These are phyloP conservation scores for Syzygium aromaticum DNA, from an alignment of 345 rosid genomes.

Conservation along the genomic window DNA sequence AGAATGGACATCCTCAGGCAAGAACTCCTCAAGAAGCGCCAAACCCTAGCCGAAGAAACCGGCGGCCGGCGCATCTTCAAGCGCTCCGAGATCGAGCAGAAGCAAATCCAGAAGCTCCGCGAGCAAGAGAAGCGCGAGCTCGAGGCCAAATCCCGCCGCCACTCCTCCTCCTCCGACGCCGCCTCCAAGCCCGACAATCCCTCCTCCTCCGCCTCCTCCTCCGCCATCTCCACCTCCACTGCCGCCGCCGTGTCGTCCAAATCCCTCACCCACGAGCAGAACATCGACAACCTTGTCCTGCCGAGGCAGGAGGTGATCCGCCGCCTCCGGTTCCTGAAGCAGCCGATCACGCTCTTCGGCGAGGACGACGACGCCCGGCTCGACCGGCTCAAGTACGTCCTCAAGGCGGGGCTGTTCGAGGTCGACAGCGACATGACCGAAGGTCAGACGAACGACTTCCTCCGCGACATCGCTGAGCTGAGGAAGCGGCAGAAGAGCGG, in stretches of 20 bases:
- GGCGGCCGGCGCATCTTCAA: slow-evolving; percentile 82
- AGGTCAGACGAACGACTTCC: slow-evolving; percentile 96
- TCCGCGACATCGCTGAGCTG: slow-evolving; percentile 84
- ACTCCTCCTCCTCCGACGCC: slow-evolving; percentile 20
- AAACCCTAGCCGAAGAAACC: slow-evolving; percentile 53
- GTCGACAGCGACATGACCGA: slow-evolving; percentile 90
- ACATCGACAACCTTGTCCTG: slow-evolving; percentile 68
- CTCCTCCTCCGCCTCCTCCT: slow-evolving; percentile 21
- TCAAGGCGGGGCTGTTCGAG: slow-evolving; percentile 82
- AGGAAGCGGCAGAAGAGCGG: slow-evolving; percentile 93
- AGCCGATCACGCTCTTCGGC: slow-evolving; percentile 90
- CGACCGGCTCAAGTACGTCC: slow-evolving; percentile 69
- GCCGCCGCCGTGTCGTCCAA: slow-evolving; percentile 42
- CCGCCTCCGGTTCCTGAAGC: slow-evolving; percentile 81
- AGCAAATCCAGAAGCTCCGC: slow-evolving; percentile 76
- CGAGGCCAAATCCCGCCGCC: slow-evolving; percentile 70
- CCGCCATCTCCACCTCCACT: slow-evolving; percentile 14
- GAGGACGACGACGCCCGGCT: slow-evolving; percentile 85
- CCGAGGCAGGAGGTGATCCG: slow-evolving; percentile 89
- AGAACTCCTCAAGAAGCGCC: slow-evolving; percentile 72
- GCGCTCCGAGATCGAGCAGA: slow-evolving; percentile 89
- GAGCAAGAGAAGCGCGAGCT: slow-evolving; percentile 82
- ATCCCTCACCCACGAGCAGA: slow-evolving; percentile 68
- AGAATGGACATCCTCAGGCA: slow-evolving; percentile 69
- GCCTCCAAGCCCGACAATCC: slow-evolving; percentile 4